phyloP scores from a whole-genome alignment of 1,284 basidiomycete genomes.

The Chiua sp. region DNA sequence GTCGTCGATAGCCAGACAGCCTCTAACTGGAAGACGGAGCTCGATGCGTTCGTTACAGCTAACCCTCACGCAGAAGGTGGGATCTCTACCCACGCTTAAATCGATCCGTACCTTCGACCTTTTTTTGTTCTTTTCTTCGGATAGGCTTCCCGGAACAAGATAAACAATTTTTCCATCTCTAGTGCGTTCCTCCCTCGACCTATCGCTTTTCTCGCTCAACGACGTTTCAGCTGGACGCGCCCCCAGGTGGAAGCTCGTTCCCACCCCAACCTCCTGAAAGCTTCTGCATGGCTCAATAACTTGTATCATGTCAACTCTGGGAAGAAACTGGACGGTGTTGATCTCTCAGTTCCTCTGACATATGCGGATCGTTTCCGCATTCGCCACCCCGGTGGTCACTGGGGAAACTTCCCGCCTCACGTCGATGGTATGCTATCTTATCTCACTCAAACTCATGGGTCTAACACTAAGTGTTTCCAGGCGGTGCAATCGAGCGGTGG shows the following conservation, averaged over 20 bases:
- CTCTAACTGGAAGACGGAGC: slow-evolving; percentile 56
- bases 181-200: slow-evolving; percentile 47
- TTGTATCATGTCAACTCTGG: slow-evolving; percentile 57
- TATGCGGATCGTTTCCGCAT: slow-evolving; percentile 89
- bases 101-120: not conserved
- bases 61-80: slow-evolving; percentile 62
- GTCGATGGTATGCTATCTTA: slow-evolving; percentile 62
- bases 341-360: slow-evolving; percentile 68
- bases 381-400: slow-evolving; percentile 73
- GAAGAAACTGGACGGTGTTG: slow-evolving; percentile 55
- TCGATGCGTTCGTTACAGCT: slow-evolving; percentile 59
- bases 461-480: slow-evolving; percentile 36
- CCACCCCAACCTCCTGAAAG: slow-evolving; percentile 74
- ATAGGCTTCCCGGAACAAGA: slow-evolving; percentile 59
- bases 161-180: slow-evolving; percentile 76
- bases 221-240: slow-evolving; percentile 62
- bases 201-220: not conserved
- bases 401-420: slow-evolving; percentile 76
- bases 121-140: not conserved
- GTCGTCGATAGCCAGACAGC: slow-evolving; percentile 64
- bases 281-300: slow-evolving; percentile 65
- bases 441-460: not conserved
- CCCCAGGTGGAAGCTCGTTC: slow-evolving; percentile 75
- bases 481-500: slow-evolving; percentile 86
- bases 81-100: not conserved